phyloP scores from a whole-genome alignment of 2,329 filamentous ascomycete genomes.

The Ambrosiella cleistominuta region DNA sequence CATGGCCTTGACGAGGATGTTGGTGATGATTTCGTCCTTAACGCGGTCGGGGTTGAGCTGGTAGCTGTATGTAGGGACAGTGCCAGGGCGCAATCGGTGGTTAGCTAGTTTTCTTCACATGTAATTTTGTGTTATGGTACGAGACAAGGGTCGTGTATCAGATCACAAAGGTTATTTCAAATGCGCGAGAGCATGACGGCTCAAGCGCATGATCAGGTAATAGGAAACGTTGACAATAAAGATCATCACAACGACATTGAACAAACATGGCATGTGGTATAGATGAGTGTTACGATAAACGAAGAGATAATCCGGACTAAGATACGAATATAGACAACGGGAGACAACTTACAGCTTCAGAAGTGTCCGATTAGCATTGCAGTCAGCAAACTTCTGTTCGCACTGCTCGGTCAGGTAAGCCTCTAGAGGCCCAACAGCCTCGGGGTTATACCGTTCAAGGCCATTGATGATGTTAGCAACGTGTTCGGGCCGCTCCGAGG shows the following conservation, averaged over 20 bases:
- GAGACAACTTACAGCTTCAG: slow-evolving; percentile 76
- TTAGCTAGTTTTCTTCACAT: slow-evolving; percentile 2
- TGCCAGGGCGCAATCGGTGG: neutral
- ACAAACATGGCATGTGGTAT: neutral
- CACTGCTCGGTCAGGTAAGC: slow-evolving; percentile 89
- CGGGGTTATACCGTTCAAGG: slow-evolving; percentile 95
- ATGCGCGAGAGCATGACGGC: slow-evolving; percentile 13
- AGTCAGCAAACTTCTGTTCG: slow-evolving; percentile 84
- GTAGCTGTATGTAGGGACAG: slow-evolving; percentile 44
- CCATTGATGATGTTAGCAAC: slow-evolving; percentile 91
- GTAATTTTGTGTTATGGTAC: neutral
- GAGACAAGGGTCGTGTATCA: slow-evolving; percentile 83
- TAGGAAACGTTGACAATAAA: slow-evolving; percentile 23
- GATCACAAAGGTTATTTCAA: slow-evolving; percentile 11
- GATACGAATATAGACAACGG: neutral
- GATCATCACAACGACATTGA: slow-evolving; percentile 45
- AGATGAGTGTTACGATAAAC: slow-evolving; percentile 3
- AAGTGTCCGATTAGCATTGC: slow-evolving; percentile 89
- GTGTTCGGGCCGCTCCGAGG: slow-evolving; percentile 77
- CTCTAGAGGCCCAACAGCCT: slow-evolving; percentile 85
- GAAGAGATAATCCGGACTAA: slow-evolving; percentile 13
- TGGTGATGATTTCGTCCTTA: slow-evolving; percentile 93
- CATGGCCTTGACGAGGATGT: slow-evolving; percentile 94
- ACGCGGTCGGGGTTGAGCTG: slow-evolving; percentile 98
- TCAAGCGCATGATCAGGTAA: slow-evolving; percentile 13